Evolutionary conservation across 148 eudicot genomes (phyloP).

Genomic region (Nepenthes gracilis): DNA sequence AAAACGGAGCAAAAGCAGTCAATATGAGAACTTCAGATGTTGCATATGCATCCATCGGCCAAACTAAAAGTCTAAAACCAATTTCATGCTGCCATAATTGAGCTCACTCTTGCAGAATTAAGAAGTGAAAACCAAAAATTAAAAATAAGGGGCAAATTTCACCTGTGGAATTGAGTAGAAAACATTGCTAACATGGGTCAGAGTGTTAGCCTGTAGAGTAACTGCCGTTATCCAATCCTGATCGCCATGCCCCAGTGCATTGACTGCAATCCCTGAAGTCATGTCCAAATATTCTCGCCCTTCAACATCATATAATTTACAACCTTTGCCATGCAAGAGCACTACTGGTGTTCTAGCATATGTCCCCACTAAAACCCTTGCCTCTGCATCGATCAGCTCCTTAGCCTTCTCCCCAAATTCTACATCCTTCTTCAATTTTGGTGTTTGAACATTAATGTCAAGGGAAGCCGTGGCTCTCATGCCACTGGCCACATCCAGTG

Average conservation of each 20-base stretch:
- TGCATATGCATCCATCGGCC: not conserved
- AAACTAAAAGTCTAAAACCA: not conserved
- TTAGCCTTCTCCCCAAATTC: slow-evolving; percentile 12
- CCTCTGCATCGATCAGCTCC: slow-evolving; percentile 49
- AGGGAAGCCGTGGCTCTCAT: slow-evolving; percentile 15
- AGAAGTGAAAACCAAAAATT: not conserved
- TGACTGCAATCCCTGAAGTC: slow-evolving; percentile 83
- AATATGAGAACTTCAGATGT: too few relatives aligned
- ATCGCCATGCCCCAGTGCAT: slow-evolving; percentile 86
- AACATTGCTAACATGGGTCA: slow-evolving; percentile 78
- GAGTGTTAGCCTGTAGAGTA: slow-evolving; percentile 31
- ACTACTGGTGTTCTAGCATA: slow-evolving; percentile 69
- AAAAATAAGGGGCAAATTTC: not conserved
- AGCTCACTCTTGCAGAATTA: not conserved
- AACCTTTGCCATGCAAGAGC: slow-evolving; percentile 62
- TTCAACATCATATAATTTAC: slow-evolving; percentile 67
- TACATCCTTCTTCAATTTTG: slow-evolving; percentile 1
- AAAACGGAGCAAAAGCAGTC: too few relatives aligned
- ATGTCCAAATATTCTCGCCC: slow-evolving; percentile 80
- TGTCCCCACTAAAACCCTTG: slow-evolving; percentile 52
- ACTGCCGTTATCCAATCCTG: slow-evolving; percentile 69
- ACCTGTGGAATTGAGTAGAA: slow-evolving; percentile 72
- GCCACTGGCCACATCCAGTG: not conserved
- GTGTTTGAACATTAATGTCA: slow-evolving; percentile 19
- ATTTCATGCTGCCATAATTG: not conserved